phyloP scores from a whole-genome alignment of 306 rosid species.

The Cotoneaster glaucophyllus region DNA sequence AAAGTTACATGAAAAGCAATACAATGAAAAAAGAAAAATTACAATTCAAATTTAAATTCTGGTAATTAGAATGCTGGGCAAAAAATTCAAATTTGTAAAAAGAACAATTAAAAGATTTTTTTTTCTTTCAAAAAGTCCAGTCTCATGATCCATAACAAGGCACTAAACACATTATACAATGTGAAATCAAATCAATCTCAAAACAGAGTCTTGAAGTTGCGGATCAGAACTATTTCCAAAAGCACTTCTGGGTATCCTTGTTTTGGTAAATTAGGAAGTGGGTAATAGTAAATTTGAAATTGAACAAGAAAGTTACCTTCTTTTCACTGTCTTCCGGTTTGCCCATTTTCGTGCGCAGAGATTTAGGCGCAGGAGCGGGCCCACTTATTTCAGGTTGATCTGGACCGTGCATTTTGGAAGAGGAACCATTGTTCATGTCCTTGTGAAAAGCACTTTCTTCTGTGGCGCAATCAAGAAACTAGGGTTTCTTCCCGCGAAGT shows the following conservation, averaged over 20 bases:
- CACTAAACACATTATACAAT: background rate
- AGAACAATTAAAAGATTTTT: background rate
- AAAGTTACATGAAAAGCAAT: constrained; percentile 29
- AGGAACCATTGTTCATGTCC: constrained; percentile 37
- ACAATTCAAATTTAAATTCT: background rate
- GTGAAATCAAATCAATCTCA: constrained; percentile 3
- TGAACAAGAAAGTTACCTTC: constrained; percentile 37
- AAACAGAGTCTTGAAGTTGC: constrained; percentile 9
- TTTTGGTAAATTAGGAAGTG: constrained; percentile 13
- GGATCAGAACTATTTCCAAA: background rate
- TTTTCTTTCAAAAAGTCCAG: background rate
- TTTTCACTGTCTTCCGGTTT: constrained; percentile 56
- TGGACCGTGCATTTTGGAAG: constrained; percentile 35
- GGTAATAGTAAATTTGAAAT: constrained; percentile 23
- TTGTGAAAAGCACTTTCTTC: background rate
- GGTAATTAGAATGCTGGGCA: background rate
- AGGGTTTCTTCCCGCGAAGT: constrained; percentile 29
- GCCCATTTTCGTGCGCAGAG: constrained; percentile 44
- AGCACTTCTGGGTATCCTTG: background rate
- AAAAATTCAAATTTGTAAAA: background rate
- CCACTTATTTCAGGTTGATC: constrained; percentile 46
- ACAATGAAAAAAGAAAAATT: background rate
- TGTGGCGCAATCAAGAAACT: constrained; percentile 19
- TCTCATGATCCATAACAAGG: background rate
- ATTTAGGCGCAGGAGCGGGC: constrained; percentile 34